Percentiles rank a stretch among this genome's conserved stretches.
Conservation (phyloP, 2,329 filamentous ascomycete species). For the Hypoxylon sp. region DNA sequence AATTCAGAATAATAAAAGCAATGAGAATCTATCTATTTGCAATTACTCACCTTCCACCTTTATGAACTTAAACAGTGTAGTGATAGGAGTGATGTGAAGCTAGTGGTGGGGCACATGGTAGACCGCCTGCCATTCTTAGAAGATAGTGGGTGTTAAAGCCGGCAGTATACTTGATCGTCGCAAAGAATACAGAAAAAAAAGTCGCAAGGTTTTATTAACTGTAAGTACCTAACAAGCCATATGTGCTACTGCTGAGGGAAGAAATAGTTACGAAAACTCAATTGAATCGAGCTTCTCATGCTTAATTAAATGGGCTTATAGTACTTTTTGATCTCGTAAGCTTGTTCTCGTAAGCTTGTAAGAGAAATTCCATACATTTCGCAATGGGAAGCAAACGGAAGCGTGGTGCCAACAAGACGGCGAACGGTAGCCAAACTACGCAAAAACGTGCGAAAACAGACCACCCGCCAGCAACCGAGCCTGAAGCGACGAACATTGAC, state of each 20-base stretch:
- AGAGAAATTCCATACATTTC: slow-evolving; percentile 12
- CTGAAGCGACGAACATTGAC: slow-evolving; percentile 43
- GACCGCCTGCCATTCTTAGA: slow-evolving; percentile 24
- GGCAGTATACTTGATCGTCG: slow-evolving; percentile 23
- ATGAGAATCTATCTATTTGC: background rate
- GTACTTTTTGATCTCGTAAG: background rate
- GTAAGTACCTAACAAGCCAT: background rate
- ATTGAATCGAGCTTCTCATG: background rate
- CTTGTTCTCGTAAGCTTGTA: background rate
- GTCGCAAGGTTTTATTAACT: background rate
- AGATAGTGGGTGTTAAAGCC: background rate
- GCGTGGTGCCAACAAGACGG: slow-evolving; percentile 52
- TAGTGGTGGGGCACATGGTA: background rate
- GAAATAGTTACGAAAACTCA: background rate
- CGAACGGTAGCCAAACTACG: slow-evolving; percentile 47
- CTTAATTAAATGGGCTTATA: background rate
- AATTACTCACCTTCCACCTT: background rate
- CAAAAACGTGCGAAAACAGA: slow-evolving; percentile 55
- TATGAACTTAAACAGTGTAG: background rate
- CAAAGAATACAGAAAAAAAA: slow-evolving; percentile 2
- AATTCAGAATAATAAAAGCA: background rate
- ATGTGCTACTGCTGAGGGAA: background rate
- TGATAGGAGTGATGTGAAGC: background rate
- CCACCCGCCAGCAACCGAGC: slow-evolving; percentile 39
- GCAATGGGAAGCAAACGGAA: slow-evolving; percentile 59